Evolutionary conservation across 106 monocot genomes (phyloP), one percentile per base, ranked within the genome.

Genomic region (Phalaenopsis equestris): DNA sequence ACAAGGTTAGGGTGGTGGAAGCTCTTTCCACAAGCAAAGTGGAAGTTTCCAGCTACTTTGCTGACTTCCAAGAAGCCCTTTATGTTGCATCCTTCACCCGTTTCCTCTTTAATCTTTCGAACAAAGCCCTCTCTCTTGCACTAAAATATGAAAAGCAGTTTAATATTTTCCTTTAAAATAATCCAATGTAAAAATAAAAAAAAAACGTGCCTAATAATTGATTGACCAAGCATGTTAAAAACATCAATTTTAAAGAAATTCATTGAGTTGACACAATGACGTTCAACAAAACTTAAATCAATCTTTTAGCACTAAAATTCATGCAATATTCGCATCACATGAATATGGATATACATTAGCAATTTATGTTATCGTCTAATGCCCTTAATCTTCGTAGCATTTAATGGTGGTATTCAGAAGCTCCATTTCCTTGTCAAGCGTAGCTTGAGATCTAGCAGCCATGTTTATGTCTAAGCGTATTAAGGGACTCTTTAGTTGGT

Each of bases 41-140:
- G 94, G 81, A 99, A 94, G 87, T 88, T 99, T 84, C 98, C 98
- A 79, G 98, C 98, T 37, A 99, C 98, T 93, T 94, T 99, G 83
- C 82, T 99, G 16, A 99, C 98, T 83, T 99, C 92, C 87, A 99
- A 56, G 81, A 99, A 94, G 57, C 98, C 98, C 80, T 99, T 84
- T 41, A 99, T 84, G 79, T 88, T 99, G 87, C 98, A 99, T 79
- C 98, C 98, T 93, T 99, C 98, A 56, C 98, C 98, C 45, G 86
- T 86, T 85, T 99, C 98, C 79, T 99, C 94, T 80, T 93, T 99
- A 76, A 99, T 80, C 81, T 87, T 90, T 79, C 91, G 89, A 36
- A 94, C 82, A 79, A 89, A 99, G 17, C 98, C 98, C 82, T 99
- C 98, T 87, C 98, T 91, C 75, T 92, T 90, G 80, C 98, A 99